Evolutionary conservation across 768 basidiomycete genomes (phyloP), one percentile per base, ranked within the genome.

Genomic region (Porphyrellus cyaneotinctus): DNA sequence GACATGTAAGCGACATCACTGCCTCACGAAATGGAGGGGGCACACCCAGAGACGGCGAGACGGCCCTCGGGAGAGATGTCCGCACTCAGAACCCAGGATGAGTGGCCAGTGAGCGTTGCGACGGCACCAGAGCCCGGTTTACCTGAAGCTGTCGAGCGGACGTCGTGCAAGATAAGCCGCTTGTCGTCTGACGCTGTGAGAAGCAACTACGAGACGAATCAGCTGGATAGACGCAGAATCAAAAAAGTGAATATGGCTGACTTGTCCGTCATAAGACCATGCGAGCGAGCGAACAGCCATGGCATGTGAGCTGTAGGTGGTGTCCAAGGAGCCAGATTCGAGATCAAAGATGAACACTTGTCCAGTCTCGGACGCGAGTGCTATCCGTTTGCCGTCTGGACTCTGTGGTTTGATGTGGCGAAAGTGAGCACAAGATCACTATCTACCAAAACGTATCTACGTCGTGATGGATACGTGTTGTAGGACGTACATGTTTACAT

Each of bases 171-270:
- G 48, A 92, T 85, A 53, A 97, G 84, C 17, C 90, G 83, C 68
- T 91, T 92, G 71, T 95, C 94, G 67, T 97, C 94, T 4, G 92
- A 95, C 3, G 88, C 94, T 38, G 91, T 93, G 47, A 94, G 74
- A 4, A 97, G 77, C 47, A 91, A 78, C 93, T 97, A 13, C n/a
- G 12, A 33, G 23, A 39, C 24, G 37, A 37, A 39, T 55, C 38
- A 56, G 50, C 18, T 30, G n/a, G n/a, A n/a, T n/a, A n/a, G n/a
- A n/a, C n/a, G 26, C 9, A 28, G 32, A 15, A 47, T 23, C 24
- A 14, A 31, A 33, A 10, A 15, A 4, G n/a, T 0, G 9, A 37
- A 36, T 3, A 20, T 9, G 22, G 75, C 83, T 54, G 64, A 95
- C 93, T 68, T 83, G 89, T 1, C 87, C 88, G 67, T 97, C 94